Base-by-base conservation (phyloP, 2,329 filamentous ascomycete genomes). In the Dactylellina leptospora region DNA sequence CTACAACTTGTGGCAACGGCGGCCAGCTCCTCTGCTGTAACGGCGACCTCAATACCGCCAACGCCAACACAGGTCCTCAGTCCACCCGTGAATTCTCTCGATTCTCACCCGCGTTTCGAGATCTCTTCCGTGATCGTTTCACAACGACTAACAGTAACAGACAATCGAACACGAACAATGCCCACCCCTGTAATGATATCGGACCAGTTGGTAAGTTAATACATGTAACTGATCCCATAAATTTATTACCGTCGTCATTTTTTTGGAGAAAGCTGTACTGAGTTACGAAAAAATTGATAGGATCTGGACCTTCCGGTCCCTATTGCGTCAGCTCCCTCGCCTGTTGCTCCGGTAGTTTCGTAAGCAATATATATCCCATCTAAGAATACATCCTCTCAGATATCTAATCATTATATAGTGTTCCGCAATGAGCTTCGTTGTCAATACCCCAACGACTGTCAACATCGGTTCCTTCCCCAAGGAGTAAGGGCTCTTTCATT, bases 1-100 rank as follows among this genome's bases (percentile, higher is more conserved):
- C 68, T 18, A 72, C 50, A 25, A 53, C 58, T 53, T 72, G 68
- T 47, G 53, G 30, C 27, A 72, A 72, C 28, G 59, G 68, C 45
- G 59, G 68, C 38, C 68, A 72, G 30, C 42, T 72, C 20, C 59
- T 72, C 28, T 72, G 68, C 53, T 72, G 68, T 38, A 59, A 72
- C 38, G 58, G 47, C 28, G 50, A 50, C 18, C 25, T 28, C 45
- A 71, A 50, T 20, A 53, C 13, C n/a, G 50, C 68, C 30, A 64
- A 63, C 11, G 50, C 68, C 30, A 64, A 72, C 59, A 38, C 53
- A 11, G 59, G 68, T 30, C 50, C 42, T 50, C 56, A 71, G 45
- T 30, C 27, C 18, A 45, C 59, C 36, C 36, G 27, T 16, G 58
- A 30, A 4, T 58, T 51, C 58, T 59, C 59, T 22, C 68, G 64